phyloP scores from a whole-genome alignment of 768 basidiomycete genomes.

The Myochromella boudieri region DNA sequence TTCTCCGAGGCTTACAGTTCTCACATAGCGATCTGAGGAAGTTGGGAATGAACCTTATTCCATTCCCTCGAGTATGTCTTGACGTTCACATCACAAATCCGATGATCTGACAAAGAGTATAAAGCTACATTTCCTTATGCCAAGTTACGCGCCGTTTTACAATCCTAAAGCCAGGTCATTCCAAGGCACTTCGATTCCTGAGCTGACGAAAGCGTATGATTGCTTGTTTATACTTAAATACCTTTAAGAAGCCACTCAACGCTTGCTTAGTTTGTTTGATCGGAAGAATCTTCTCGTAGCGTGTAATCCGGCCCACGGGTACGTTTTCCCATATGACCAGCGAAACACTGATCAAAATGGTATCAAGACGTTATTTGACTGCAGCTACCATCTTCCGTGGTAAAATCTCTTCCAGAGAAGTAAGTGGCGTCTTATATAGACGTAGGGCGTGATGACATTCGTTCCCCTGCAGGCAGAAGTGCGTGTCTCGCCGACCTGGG shows the following conservation, averaged over 20 bases:
- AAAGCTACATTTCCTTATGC: constrained; percentile 94
- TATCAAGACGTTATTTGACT: constrained; percentile 74
- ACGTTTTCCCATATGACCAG: constrained; percentile 20
- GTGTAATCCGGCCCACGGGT: constrained; percentile 79
- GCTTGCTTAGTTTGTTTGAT: constrained; percentile 64
- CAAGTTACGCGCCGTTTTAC: constrained; percentile 89
- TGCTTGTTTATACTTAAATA: neutral
- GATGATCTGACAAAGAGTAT: neutral
- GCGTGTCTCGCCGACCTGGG: constrained; percentile 24
- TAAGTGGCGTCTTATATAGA: constrained; percentile 34
- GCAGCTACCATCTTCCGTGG: constrained; percentile 89
- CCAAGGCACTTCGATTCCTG: constrained; percentile 59
- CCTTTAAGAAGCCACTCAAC: neutral
- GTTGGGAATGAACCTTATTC: constrained; percentile 90
- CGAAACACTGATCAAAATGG: constrained; percentile 1
- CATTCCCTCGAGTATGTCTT: constrained; percentile 95
- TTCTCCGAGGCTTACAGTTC: constrained; percentile 3
- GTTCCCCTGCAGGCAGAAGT: constrained; percentile 49
- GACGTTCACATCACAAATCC: neutral
- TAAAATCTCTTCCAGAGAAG: constrained; percentile 77
- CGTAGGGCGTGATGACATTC: constrained; percentile 35
- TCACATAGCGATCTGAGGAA: constrained; percentile 74
- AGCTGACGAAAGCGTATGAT: constrained; percentile 75
- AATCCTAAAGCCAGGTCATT: constrained; percentile 63
- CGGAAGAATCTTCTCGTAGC: constrained; percentile 80